A percentile compares a stretch with the other conserved stretches of the same genome.
These are phyloP conservation scores for Trypanosoma boissoni DNA, from an alignment of 208 protist genomes.

Conservation along the genomic window DNA sequence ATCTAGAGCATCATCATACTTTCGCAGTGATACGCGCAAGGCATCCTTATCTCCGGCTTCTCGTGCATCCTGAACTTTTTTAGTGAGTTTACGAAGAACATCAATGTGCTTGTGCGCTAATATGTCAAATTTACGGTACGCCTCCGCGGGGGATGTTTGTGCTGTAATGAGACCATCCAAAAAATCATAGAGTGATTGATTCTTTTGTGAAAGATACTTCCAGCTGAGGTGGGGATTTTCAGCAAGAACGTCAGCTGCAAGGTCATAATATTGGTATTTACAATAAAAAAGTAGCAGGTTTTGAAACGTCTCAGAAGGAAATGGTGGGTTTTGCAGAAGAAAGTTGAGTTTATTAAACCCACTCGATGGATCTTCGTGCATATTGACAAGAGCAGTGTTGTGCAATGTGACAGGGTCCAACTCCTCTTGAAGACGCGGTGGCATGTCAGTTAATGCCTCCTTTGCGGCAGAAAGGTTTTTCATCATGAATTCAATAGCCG, in stretches of 20 bases:
- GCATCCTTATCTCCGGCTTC: slow-evolving; percentile 82
- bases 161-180: slow-evolving; percentile 94
- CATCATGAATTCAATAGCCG: slow-evolving; percentile 95
- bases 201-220: slow-evolving; percentile 91
- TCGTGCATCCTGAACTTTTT: slow-evolving; percentile 94
- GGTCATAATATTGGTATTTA: slow-evolving; percentile 95
- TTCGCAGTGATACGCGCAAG: slow-evolving; percentile 76
- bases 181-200: slow-evolving; percentile 94
- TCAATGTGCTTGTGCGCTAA: slow-evolving; percentile 94
- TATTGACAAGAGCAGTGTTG: slow-evolving; percentile 97
- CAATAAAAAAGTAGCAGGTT: slow-evolving; percentile 97
- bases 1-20: slow-evolving; percentile 94
- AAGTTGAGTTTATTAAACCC: slow-evolving; percentile 97
- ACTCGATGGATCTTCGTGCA: slow-evolving; percentile 92
- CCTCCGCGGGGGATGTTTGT: slow-evolving; percentile 94
- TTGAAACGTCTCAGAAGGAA: slow-evolving; percentile 96
- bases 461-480: slow-evolving; percentile 90
- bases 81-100: slow-evolving; percentile 93
- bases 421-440: slow-evolving; percentile 94
- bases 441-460: slow-evolving; percentile 97
- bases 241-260: slow-evolving; percentile 95
- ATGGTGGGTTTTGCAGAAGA: slow-evolving; percentile 93
- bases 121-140: slow-evolving; percentile 96
- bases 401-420: slow-evolving; percentile 97
- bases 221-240: slow-evolving; percentile 94